Conservation (phyloP, 2,329 filamentous ascomycete species). For the Phialophora tarda region DNA sequence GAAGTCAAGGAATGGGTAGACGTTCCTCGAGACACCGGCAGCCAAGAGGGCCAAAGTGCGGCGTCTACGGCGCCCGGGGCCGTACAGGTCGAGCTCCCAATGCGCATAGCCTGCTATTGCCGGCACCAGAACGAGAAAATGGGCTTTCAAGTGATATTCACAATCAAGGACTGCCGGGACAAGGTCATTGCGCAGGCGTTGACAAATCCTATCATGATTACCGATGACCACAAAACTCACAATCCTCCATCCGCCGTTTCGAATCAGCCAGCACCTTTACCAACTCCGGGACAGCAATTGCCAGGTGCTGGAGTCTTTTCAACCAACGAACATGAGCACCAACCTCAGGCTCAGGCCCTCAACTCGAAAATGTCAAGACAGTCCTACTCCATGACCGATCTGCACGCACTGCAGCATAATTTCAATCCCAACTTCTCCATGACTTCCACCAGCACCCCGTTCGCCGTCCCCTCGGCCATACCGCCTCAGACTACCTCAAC, state of each 20-base stretch:
- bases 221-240: conserved; percentile 95
- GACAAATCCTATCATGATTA: conserved; percentile 91
- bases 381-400: conserved; percentile 68
- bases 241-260: conserved; percentile 48
- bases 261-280: conserved; percentile 45
- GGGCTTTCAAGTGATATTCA: conserved; percentile 93
- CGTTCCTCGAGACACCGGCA: conserved; percentile 57
- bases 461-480: conserved; percentile 47
- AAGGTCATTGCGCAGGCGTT: conserved; percentile 82
- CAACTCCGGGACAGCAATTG: conserved; percentile 48
- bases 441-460: conserved; percentile 46
- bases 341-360: conserved; percentile 13
- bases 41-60: conserved; percentile 41
- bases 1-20: conserved; percentile 85
- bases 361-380: conserved; percentile 46
- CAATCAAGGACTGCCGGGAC: conserved; percentile 79
- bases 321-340: conserved; percentile 28
- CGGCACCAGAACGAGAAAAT: conserved; percentile 92
- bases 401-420: conserved; percentile 63
- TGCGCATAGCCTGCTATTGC: conserved; percentile 98
- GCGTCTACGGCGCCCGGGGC: conserved; percentile 62
- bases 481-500: conserved; percentile 49
- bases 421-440: conserved; percentile 53
- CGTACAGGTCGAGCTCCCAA: conserved; percentile 81
- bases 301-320: conserved; percentile 53